Evolutionary conservation across 345 rosid species (phyloP).

Genomic region (Triadica sebifera): DNA sequence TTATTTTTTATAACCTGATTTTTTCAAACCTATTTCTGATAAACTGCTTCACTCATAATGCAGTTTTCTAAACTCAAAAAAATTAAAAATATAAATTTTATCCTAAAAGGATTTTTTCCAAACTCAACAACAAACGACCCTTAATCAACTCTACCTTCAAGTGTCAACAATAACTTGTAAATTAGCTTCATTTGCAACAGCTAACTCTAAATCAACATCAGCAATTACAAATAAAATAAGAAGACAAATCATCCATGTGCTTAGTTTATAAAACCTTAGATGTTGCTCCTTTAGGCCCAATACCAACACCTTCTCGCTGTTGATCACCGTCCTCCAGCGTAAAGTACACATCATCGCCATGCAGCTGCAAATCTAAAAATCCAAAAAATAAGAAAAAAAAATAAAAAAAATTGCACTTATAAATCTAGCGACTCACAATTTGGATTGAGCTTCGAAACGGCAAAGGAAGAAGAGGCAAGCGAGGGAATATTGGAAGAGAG

Average conservation of each 20-base stretch:
- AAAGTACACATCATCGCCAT: constrained; percentile 81
- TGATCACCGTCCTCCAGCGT: constrained; percentile 63
- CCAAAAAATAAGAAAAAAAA: background rate
- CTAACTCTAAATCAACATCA: background rate
- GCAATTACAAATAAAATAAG: background rate
- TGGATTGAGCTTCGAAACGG: constrained; percentile 68
- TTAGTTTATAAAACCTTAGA: constrained; percentile 45
- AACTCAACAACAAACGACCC: too few species aligned
- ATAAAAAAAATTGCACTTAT: background rate
- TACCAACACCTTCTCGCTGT: constrained; percentile 43
- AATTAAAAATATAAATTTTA: too few species aligned
- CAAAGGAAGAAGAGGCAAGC: constrained; percentile 31
- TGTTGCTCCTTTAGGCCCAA: constrained; percentile 31
- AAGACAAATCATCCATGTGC: background rate
- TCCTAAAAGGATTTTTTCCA: too few species aligned
- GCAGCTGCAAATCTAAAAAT: constrained; percentile 72
- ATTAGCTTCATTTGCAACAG: background rate
- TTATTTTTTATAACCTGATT: too few species aligned
- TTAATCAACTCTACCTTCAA: background rate
- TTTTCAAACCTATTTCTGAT: too few species aligned
- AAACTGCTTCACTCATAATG: too few species aligned
- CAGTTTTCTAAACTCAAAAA: too few species aligned
- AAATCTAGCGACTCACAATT: constrained; percentile 41
- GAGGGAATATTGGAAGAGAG: constrained; percentile 38
- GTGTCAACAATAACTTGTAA: background rate